Base-by-base conservation (phyloP, 345 rosid species). In the Sonneratia alba region DNA sequence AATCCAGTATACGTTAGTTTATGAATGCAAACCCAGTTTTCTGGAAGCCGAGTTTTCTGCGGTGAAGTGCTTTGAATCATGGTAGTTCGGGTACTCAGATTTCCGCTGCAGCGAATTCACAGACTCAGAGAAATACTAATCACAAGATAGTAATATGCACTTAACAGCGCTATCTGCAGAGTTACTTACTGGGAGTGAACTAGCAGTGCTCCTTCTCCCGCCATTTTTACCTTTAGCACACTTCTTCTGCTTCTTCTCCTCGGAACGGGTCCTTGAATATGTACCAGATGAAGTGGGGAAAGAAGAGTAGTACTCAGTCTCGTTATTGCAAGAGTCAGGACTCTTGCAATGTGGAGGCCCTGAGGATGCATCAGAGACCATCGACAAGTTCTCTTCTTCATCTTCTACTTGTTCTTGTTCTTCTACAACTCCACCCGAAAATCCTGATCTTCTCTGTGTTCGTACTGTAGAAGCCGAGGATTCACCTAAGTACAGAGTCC, bases 291-390 rank as follows among this genome's bases (percentile, higher is more conserved):
- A 71, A 67, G 77, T 68, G 27, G 70, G 18, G 48, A 64, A 36
- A 57, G 55, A 73, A 62, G 62, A 71, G 43, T 63, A 77, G 77
- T 47, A 65, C 68, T 76, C 75, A 64, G 77, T 84, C 72, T 81
- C 80, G 45, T 79, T 76, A 62, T 71, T 76, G 80, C 78, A 71
- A 63, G 82, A 82, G 38, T 81, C 77, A 47, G 74, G 76, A 11
- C 15, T 75, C 45, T 79, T 84, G 67, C 80, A 81, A 81, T 84
- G 82, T 3, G 89, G 88, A 45, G 88, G 95, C 1, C 88, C 91
- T 53, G 98, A 92, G 68, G 96, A 92, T 36, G 98, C 98, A 83
- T 93, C 97, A 7, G 98, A 93, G 71, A 93, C 84, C 97, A 89
- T 93, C 32, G 98, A 91, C 48, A 87, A 79, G 71, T 89, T 88